phyloP scores from a whole-genome alignment of 306 rosid genomes.

The Prunus mongolica region DNA sequence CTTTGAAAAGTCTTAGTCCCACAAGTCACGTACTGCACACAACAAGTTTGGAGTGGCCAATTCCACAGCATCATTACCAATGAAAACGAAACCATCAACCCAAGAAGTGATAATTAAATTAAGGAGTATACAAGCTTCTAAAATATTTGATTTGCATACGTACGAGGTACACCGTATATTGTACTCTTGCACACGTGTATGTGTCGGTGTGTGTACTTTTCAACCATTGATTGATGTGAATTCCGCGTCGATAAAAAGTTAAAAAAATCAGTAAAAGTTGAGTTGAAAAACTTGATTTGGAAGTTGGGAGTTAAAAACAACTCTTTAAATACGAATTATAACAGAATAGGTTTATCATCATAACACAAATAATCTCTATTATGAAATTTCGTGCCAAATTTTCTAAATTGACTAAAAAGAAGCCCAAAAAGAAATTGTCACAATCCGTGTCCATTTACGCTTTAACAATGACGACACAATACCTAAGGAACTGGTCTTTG shows the following conservation, averaged over 20 bases:
- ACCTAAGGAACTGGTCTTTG: neutral
- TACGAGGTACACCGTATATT: rapidly evolving
- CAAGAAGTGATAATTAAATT: neutral
- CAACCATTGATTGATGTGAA: too few species aligned
- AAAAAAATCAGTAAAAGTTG: too few species aligned
- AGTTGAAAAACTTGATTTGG: too few species aligned
- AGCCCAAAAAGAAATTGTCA: neutral
- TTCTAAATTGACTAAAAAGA: neutral
- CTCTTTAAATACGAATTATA: too few species aligned
- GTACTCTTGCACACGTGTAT: too few species aligned
- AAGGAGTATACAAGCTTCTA: neutral
- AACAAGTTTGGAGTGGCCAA: neutral
- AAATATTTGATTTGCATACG: neutral
- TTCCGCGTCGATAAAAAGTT: too few species aligned
- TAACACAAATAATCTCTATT: neutral
- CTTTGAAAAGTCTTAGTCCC: neutral
- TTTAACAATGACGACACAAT: neutral
- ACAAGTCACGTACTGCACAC: conserved; percentile 25
- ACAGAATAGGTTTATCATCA: too few species aligned
- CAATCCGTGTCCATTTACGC: neutral
- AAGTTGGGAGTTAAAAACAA: too few species aligned
- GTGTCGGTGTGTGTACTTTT: too few species aligned
- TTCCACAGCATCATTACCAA: neutral
- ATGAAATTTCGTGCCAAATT: neutral
- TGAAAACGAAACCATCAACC: neutral